Evolutionary conservation across 2,329 filamentous ascomycete genomes (phyloP).

Genomic region (Aspergillus sp.): DNA sequence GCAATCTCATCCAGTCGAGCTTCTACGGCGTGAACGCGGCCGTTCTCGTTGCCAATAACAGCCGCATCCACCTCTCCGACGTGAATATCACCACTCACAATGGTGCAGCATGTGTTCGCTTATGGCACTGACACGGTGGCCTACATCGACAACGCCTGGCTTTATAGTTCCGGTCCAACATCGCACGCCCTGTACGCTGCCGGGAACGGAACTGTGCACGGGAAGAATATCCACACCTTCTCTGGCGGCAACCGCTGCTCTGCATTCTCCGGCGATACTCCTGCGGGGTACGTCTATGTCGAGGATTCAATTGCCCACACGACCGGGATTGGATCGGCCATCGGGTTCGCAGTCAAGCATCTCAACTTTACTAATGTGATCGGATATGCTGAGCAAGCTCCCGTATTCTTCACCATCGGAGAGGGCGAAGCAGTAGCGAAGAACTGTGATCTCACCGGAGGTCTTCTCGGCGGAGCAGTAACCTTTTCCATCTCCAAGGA

Average conservation of each 20-base stretch:
- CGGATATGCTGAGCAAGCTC: slow-evolving; percentile 26
- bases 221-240: slow-evolving; percentile 30
- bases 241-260: slow-evolving; percentile 38
- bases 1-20: slow-evolving; percentile 33
- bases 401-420: slow-evolving; percentile 35
- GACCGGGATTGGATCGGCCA: slow-evolving; percentile 36
- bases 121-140: slow-evolving; percentile 35
- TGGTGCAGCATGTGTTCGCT: slow-evolving; percentile 39
- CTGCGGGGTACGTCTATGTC: slow-evolving; percentile 33
- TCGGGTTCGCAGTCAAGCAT: slow-evolving; percentile 35
- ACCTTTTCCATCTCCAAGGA: slow-evolving; percentile 23
- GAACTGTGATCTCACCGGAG: slow-evolving; percentile 30
- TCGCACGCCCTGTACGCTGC: slow-evolving; percentile 39
- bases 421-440: slow-evolving; percentile 13
- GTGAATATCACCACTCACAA: slow-evolving; percentile 41
- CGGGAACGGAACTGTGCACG: slow-evolving; percentile 36
- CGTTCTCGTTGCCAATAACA: slow-evolving; percentile 37
- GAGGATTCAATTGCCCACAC: slow-evolving; percentile 35
- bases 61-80: slow-evolving; percentile 29
- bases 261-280: slow-evolving; percentile 38
- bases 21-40: slow-evolving; percentile 40
- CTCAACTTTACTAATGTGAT: slow-evolving; percentile 34
- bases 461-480: slow-evolving; percentile 35
- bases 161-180: slow-evolving; percentile 39
- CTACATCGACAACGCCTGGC: slow-evolving; percentile 31